These are phyloP conservation scores for Pestalotiopsis sp. DNA, from an alignment of 2,329 filamentous ascomycete genomes.

Conservation along the genomic window DNA sequence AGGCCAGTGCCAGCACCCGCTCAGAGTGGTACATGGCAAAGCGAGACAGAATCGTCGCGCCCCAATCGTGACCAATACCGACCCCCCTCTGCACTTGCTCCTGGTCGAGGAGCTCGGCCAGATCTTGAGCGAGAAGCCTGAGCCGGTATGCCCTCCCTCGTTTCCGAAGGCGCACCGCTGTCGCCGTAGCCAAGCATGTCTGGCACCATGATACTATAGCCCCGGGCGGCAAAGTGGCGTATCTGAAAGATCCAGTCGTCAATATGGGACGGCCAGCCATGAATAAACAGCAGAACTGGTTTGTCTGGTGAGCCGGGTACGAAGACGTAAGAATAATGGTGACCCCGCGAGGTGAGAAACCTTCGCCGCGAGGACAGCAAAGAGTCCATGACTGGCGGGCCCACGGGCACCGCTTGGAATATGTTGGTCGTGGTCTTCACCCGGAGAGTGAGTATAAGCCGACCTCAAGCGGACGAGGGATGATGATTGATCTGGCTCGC, in stretches of 20 bases:
- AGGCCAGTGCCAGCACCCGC: slow-evolving; percentile 32
- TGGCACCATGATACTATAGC: slow-evolving; percentile 30
- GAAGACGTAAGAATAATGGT: slow-evolving; percentile 11
- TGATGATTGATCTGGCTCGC: too few relatives aligned
- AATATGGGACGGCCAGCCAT: slow-evolving; percentile 14
- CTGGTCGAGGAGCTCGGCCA: slow-evolving; percentile 32
- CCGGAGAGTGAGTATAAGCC: too few relatives aligned
- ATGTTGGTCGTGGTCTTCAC: too few relatives aligned
- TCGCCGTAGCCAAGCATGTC: slow-evolving; percentile 33
- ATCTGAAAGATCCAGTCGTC: slow-evolving; percentile 14
- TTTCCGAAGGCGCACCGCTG: slow-evolving; percentile 31
- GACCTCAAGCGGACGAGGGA: too few relatives aligned
- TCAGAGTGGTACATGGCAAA: slow-evolving; percentile 37
- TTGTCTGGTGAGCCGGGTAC: background rate
- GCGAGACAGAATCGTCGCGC: slow-evolving; percentile 33
- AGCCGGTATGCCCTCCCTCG: slow-evolving; percentile 28
- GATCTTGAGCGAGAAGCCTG: slow-evolving; percentile 28
- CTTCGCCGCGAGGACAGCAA: background rate
- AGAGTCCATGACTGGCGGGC: background rate
- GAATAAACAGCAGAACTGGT: slow-evolving; percentile 10
- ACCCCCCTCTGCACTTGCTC: slow-evolving; percentile 29
- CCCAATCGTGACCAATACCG: slow-evolving; percentile 45
- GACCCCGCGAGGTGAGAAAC: slow-evolving; percentile 27
- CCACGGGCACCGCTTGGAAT: background rate
- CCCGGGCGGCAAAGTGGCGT: slow-evolving; percentile 28